Base-by-base conservation (phyloP, 2,329 filamentous ascomycete genomes). In the Aspergillus amoenus region DNA sequence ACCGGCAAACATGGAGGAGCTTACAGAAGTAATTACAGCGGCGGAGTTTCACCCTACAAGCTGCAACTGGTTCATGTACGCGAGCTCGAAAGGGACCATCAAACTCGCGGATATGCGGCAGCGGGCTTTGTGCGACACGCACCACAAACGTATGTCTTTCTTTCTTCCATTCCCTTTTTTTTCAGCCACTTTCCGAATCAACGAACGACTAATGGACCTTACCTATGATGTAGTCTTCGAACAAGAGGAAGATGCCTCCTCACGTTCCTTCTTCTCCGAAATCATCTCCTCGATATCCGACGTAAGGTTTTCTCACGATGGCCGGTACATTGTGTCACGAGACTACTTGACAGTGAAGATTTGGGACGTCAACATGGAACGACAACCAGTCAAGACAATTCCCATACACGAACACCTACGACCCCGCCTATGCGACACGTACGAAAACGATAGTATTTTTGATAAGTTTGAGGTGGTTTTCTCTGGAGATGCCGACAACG, bases 51-150 rank as follows among this genome's bases (percentile, higher is more conserved):
- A 99, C 72, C 94, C 94, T 5, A 82, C 88, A 70, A 96, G 93
- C 81, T 99, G 94, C 83, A 97, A 99, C 78, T 96, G 91, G 92
- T 97, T 99, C 80, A 99, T 99, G 93, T 99, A 97, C 75, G 94
- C 94, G 67, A 97, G 93, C 76, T 97, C 93, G 58, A 99, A 99
- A 78, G 94, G 94, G 60, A 97, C 94, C 37, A 97, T 99, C 79
- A 99, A 99, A 79, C 82, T 99, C 68, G 94, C 94, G 47, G 94
- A 99, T 70, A 99, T 99, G 94, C 87, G 94, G 69, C 90, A 97
- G 81, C 96, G 92, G 70, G 94, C 94, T 30, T 81, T 99, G 52
- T 99, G 94, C 71, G 94, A 99, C 72, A 88, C 95, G 70, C 94
- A 99, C 72, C 88, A 92, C 17, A 99, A 99, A 79, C 82, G 94